These are phyloP conservation scores for Ophidiomyces ophidiicola DNA, from an alignment of 2,329 filamentous ascomycete genomes.

Conservation along the genomic window DNA sequence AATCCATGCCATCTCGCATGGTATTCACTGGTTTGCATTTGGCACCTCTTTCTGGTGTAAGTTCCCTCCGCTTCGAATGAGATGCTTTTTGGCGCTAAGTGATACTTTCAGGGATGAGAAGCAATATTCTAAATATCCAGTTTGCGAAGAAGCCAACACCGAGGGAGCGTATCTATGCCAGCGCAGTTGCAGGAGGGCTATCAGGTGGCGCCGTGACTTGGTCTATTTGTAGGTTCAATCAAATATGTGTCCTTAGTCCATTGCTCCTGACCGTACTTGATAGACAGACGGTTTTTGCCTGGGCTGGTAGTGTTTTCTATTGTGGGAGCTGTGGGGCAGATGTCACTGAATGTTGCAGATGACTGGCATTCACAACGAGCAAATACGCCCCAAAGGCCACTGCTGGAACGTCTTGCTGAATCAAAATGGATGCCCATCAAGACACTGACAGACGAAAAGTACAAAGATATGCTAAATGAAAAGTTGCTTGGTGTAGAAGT, in stretches of 20 bases:
- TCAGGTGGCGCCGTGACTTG: constrained; percentile 47
- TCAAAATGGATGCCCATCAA: constrained; percentile 62
- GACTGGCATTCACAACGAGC: constrained; percentile 32
- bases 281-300: constrained; percentile 48
- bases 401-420: constrained; percentile 42
- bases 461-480: constrained; percentile 56
- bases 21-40: constrained; percentile 69
- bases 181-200: constrained; percentile 57
- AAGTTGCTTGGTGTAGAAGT: constrained; percentile 59
- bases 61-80: constrained; percentile 19
- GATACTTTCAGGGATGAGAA: constrained; percentile 28
- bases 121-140: constrained; percentile 36
- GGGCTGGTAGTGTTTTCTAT: constrained; percentile 48
- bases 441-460: constrained; percentile 59
- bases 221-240: constrained; percentile 37
- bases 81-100: not conserved
- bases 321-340: constrained; percentile 47
- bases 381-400: constrained; percentile 27
- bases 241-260: constrained; percentile 6
- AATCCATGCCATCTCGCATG: constrained; percentile 59
- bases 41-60: constrained; percentile 65
- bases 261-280: constrained; percentile 18
- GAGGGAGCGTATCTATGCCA: constrained; percentile 53
- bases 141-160: constrained; percentile 42
- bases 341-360: constrained; percentile 43